Evolutionary conservation across 164 flowering plant species (phyloP).

Genomic region (Echeveria elegans): DNA sequence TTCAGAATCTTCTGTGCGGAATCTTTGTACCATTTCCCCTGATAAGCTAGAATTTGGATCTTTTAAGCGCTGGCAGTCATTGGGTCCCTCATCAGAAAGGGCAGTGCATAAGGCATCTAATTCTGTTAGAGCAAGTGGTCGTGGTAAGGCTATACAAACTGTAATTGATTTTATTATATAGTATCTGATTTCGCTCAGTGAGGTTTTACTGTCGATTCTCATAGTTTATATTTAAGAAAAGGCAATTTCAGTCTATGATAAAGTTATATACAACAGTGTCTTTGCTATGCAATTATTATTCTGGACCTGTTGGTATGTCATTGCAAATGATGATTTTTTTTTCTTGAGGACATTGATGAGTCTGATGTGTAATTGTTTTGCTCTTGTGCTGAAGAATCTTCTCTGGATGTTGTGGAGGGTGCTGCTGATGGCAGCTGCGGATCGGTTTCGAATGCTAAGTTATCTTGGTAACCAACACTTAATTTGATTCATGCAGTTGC

Average conservation of each 20-base stretch:
- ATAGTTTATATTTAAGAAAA: background rate
- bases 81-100: slow-evolving; percentile 2
- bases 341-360: background rate
- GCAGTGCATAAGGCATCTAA: background rate
- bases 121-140: background rate
- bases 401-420: background rate
- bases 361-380: background rate
- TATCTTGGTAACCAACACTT: background rate
- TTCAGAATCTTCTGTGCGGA: background rate
- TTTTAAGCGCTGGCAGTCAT: slow-evolving; percentile 5
- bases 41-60: slow-evolving; percentile 19
- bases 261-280: background rate
- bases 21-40: background rate
- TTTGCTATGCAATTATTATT: background rate
- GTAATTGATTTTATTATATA: background rate
- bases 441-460: background rate
- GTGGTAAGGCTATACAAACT: background rate
- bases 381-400: background rate
- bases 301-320: background rate
- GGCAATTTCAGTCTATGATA: background rate
- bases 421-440: background rate
- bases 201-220: background rate
- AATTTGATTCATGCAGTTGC: background rate
- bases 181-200: background rate
- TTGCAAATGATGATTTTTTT: background rate